These are phyloP conservation scores for Bipolaris oryzae DNA, from an alignment of 2,329 filamentous ascomycete species.

Conservation along the genomic window DNA sequence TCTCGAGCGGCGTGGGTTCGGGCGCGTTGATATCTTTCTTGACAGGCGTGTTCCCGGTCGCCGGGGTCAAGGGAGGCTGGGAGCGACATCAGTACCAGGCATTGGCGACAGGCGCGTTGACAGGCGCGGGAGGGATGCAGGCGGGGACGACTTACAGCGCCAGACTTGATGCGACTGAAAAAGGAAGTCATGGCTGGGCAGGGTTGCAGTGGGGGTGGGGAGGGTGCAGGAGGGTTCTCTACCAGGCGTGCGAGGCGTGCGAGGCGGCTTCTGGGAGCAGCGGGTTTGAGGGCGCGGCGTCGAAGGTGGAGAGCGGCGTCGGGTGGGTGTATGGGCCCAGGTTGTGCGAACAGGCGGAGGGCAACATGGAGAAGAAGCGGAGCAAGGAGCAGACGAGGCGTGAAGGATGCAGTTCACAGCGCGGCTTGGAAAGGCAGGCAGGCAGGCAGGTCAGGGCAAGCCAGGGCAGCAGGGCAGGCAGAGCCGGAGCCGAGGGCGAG, in stretches of 20 bases:
- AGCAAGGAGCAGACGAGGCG: constrained; percentile 1
- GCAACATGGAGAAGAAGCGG: constrained; percentile 25
- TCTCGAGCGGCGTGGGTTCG: constrained; percentile 65
- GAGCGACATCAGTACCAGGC: constrained; percentile 24
- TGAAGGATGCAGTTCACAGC: neutral
- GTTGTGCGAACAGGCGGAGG: constrained; percentile 1
- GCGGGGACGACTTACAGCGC: constrained; percentile 49
- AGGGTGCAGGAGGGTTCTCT: constrained; percentile 8
- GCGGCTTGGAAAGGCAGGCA: neutral
- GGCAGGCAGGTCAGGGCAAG: constrained; percentile 4
- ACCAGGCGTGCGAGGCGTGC: constrained; percentile 24
- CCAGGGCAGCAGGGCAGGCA: constrained; percentile 12
- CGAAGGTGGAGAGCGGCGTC: constrained; percentile 11
- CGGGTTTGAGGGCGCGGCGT: constrained; percentile 13
- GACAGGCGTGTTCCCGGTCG: constrained; percentile 53
- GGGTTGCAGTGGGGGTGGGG: constrained; percentile 12
- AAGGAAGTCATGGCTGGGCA: constrained; percentile 56
- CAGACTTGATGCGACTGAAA: constrained; percentile 60
- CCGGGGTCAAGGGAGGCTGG: constrained; percentile 57
- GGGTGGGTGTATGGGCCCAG: constrained; percentile 18
- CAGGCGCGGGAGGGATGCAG: constrained; percentile 6
- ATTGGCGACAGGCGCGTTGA: constrained; percentile 19
- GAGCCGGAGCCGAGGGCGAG: constrained; percentile 21
- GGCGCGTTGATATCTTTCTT: constrained; percentile 67
- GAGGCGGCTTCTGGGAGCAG: constrained; percentile 16